Conservation (phyloP, 2,329 filamentous ascomycete genomes). For the Zopfia rhizophila region DNA sequence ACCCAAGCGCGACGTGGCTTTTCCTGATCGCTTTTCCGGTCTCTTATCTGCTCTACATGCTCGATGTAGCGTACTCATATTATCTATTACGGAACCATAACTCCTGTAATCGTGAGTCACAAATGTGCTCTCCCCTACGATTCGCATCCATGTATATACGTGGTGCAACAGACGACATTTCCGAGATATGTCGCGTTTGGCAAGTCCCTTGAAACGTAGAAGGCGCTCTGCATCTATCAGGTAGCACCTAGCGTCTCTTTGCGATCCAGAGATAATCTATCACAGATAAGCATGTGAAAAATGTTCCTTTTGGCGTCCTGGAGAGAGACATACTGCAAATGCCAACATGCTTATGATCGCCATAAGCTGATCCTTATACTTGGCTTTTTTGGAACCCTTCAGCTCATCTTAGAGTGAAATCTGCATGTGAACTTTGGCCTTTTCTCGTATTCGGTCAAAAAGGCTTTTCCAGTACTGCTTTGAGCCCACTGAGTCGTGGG, state of each 20-base stretch:
- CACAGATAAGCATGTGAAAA: too few species aligned
- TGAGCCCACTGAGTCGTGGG: constrained; percentile 1
- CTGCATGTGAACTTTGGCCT: constrained; percentile 27
- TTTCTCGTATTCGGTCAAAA: constrained; percentile 2
- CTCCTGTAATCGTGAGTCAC: constrained; percentile 31
- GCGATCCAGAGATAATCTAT: constrained; percentile 25
- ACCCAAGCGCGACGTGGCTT: constrained; percentile 22
- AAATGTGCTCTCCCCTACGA: constrained; percentile 45
- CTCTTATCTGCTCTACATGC: constrained; percentile 40
- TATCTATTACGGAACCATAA: constrained; percentile 33
- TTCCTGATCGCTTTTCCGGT: constrained; percentile 28
- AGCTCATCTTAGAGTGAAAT: constrained; percentile 24
- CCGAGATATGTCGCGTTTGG: constrained; percentile 51
- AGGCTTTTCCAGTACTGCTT: constrained; percentile 8
- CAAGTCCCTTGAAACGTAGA: constrained; percentile 53
- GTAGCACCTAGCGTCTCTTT: constrained; percentile 48
- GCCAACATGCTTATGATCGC: constrained; percentile 27
- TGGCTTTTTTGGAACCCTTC: constrained; percentile 21
- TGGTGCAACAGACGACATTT: constrained; percentile 57
- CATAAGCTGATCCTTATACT: constrained; percentile 32
- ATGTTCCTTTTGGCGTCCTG: too few species aligned
- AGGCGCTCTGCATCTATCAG: constrained; percentile 58
- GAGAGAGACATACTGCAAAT: constrained; percentile 24
- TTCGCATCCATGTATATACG: constrained; percentile 29
- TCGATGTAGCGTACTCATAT: constrained; percentile 51